Base-by-base conservation (phyloP, 2,329 filamentous ascomycete genomes). In the Botrytis paeoniae region DNA sequence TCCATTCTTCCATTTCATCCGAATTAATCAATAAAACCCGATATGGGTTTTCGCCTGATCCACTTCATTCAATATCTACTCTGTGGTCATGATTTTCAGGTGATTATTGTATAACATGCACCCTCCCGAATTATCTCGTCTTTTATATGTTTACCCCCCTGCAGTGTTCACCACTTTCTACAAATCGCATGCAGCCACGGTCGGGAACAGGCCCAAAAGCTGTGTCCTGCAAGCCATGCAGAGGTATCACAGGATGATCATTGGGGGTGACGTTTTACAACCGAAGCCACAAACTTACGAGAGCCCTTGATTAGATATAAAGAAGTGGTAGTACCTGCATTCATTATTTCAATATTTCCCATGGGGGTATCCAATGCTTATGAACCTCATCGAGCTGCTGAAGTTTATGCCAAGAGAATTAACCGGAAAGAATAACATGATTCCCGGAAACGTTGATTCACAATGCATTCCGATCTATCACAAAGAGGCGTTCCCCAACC, bases 61-160 rank as follows among this genome's bases (percentile, higher is more conserved):
- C 62, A 69, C 68, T 48, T 39, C 63, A 41, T 43, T 48, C 51
- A 61, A 69, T 69, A 41, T 37, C 54, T 72, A 25, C 29, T 48
- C 48, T 43, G 22, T 60, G 39, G 51, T 68, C 70, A 72, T 54
- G 70, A 29, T 61, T 69, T 72, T 60, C 63, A 72, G 70, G 70
- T 72, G 70, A 72, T 69, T 72, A 41, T 61, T 69, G 70, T 51
- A 48, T 32, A 59, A 48, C 70, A 57, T 72, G 70, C 62, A 72
- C 20, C 51, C 45, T 69, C 39, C 70, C 70, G 70, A 41, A 45
- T 48, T 48, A 60, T 71, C 29, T 59, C 62, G 62, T 60, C 51
- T 60, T 69, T 69, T 41, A 51, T 51, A 45, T 59, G 70, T 45
- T 68, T 35, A 72, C 48, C 25, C 37, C 57, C 57, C 70, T 72